Conservation (phyloP, 768 basidiomycete genomes). For the Hypsizygus marmoreus region DNA sequence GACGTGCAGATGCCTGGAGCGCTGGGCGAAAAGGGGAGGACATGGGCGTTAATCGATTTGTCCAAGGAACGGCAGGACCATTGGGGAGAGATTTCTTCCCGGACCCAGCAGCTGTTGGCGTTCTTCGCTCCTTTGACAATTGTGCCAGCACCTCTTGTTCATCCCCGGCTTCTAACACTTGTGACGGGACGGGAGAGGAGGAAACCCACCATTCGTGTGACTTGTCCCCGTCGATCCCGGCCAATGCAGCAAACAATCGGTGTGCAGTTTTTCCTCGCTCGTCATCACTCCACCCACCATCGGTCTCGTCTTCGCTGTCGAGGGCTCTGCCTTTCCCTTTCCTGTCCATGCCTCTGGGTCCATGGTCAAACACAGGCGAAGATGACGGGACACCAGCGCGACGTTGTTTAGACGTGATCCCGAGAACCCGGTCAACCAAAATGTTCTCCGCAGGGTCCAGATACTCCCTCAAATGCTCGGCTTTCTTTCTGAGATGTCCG, state of each 20-base stretch:
- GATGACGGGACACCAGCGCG: neutral
- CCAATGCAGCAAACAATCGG: slow-evolving; percentile 48
- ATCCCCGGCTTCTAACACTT: slow-evolving; percentile 1
- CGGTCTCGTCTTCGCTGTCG: slow-evolving; percentile 36
- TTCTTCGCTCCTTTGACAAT: neutral
- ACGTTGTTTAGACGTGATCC: slow-evolving; percentile 8
- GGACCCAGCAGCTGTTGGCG: neutral
- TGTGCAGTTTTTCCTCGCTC: slow-evolving; percentile 61
- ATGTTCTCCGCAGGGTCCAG: slow-evolving; percentile 37
- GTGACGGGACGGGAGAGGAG: slow-evolving; percentile 8
- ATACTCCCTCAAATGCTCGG: slow-evolving; percentile 46
- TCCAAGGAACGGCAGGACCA: slow-evolving; percentile 12
- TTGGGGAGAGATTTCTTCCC: neutral
- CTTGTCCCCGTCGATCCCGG: slow-evolving; percentile 34
- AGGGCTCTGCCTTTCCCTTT: slow-evolving; percentile 19
- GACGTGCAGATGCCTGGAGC: neutral
- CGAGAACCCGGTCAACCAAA: slow-evolving; percentile 35
- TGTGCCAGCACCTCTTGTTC: slow-evolving; percentile 1
- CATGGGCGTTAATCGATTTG: slow-evolving; percentile 20
- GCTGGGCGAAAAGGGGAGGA: slow-evolving; percentile 17
- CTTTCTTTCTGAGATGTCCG: slow-evolving; percentile 42
- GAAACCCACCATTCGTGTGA: slow-evolving; percentile 33
- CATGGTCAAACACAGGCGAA: neutral
- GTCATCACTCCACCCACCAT: slow-evolving; percentile 42
- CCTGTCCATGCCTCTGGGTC: slow-evolving; percentile 12